Evolutionary conservation across 2,329 filamentous ascomycete genomes (phyloP).

Genomic region (Colletotrichum lentis): DNA sequence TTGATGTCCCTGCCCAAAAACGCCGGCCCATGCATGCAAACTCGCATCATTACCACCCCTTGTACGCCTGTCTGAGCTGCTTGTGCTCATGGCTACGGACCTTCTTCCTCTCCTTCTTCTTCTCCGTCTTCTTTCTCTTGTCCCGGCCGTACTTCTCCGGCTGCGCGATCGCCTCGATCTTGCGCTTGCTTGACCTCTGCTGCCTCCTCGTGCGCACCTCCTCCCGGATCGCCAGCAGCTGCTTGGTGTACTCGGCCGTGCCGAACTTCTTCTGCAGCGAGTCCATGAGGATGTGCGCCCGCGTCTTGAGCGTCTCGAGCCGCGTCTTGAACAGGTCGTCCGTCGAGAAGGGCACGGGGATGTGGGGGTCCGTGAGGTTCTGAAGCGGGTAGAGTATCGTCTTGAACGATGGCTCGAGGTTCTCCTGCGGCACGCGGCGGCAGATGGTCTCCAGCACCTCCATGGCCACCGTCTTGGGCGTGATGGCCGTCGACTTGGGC

Average conservation of each 20-base stretch:
- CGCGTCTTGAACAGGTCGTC: slow-evolving; percentile 74
- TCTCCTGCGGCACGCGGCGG: slow-evolving; percentile 64
- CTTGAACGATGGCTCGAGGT: slow-evolving; percentile 70
- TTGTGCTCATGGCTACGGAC: slow-evolving; percentile 78
- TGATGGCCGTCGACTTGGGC: slow-evolving; percentile 69
- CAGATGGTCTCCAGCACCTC: slow-evolving; percentile 76
- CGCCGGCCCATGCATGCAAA: slow-evolving; percentile 38
- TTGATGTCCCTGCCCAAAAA: slow-evolving; percentile 17
- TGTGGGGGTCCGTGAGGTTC: slow-evolving; percentile 82
- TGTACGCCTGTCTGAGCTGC: slow-evolving; percentile 76
- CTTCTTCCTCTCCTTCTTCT: slow-evolving; percentile 84
- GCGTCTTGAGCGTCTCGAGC: slow-evolving; percentile 75
- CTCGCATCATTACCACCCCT: slow-evolving; percentile 47
- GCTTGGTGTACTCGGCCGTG: slow-evolving; percentile 77
- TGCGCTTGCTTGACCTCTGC: slow-evolving; percentile 81
- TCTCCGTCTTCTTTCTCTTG: slow-evolving; percentile 84
- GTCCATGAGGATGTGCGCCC: slow-evolving; percentile 80
- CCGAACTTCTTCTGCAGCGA: slow-evolving; percentile 86
- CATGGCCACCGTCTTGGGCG: slow-evolving; percentile 79
- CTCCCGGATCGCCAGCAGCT: slow-evolving; percentile 76
- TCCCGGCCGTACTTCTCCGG: slow-evolving; percentile 80
- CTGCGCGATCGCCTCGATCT: slow-evolving; percentile 83
- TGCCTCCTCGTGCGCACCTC: slow-evolving; percentile 76
- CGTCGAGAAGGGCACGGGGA: slow-evolving; percentile 74
- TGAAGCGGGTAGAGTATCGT: slow-evolving; percentile 70